These are phyloP conservation scores for Ganoderma lucidum DNA, from an alignment of 1,284 basidiomycete genomes.

Conservation along the genomic window DNA sequence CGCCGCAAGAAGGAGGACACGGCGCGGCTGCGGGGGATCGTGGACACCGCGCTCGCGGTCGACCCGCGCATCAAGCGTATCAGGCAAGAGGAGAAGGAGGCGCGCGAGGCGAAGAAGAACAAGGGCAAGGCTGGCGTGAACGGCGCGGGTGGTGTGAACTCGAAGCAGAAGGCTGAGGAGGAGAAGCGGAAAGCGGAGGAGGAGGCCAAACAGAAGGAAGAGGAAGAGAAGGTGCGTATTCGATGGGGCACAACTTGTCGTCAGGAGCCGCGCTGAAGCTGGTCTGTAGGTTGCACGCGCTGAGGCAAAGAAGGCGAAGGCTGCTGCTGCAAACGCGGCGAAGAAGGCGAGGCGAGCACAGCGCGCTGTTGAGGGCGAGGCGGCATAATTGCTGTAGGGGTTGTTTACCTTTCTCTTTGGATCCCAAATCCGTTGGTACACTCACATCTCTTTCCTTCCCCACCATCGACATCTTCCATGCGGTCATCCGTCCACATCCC, in stretches of 20 bases:
- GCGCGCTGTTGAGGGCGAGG: constrained; percentile 39
- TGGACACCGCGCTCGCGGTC: constrained; percentile 86
- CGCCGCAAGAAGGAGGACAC: constrained; percentile 99
- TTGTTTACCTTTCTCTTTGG: background rate
- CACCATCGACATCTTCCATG: background rate
- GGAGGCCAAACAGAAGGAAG: constrained; percentile 66
- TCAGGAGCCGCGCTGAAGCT: background rate
- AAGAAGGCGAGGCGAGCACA: constrained; percentile 91
- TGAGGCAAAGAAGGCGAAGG: constrained; percentile 86
- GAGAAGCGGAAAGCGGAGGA: constrained; percentile 66
- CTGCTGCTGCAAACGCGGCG: constrained; percentile 87
- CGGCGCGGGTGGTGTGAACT: constrained; percentile 59
- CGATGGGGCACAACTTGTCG: background rate
- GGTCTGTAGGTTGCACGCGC: constrained; percentile 67
- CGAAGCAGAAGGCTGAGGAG: constrained; percentile 15
- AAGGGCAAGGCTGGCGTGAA: constrained; percentile 54
- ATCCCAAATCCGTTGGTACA: background rate
- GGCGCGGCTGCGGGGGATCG: constrained; percentile 86
- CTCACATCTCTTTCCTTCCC: background rate
- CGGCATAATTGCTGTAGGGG: constrained; percentile 11
- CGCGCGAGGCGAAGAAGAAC: constrained; percentile 91
- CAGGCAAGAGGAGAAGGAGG: constrained; percentile 96
- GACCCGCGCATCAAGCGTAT: constrained; percentile 99
- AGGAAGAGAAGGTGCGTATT: constrained; percentile 65
- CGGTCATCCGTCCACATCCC: background rate